Evolutionary conservation across 495 filamentous ascomycete species (phyloP).

Genomic region (Penicillium chermesinum): DNA sequence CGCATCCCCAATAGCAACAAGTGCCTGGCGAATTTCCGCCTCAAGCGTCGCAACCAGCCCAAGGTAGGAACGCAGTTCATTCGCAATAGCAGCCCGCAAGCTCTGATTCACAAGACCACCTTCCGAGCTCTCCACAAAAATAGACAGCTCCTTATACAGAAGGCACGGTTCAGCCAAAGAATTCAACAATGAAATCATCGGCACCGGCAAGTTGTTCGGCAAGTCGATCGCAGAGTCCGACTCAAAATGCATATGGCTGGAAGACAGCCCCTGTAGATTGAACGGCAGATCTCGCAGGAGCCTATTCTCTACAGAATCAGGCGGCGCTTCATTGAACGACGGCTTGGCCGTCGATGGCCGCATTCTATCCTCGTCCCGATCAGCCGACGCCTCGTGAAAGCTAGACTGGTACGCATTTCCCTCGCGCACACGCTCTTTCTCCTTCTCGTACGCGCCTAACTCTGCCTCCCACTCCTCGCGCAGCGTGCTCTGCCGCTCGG

Average conservation of each 20-base stretch:
- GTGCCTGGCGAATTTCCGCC: slow-evolving; percentile 80
- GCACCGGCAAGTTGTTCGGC: slow-evolving; percentile 72
- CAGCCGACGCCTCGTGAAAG: slow-evolving; percentile 12
- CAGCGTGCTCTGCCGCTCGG: slow-evolving; percentile 27
- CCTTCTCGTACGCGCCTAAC: slow-evolving; percentile 1
- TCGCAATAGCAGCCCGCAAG: slow-evolving; percentile 79
- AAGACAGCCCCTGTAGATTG: slow-evolving; percentile 89
- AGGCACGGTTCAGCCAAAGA: slow-evolving; percentile 89
- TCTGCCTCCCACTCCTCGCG: slow-evolving; percentile 22
- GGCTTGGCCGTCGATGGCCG: slow-evolving; percentile 12
- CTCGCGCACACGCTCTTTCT: slow-evolving; percentile 2
- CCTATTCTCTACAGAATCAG: slow-evolving; percentile 64
- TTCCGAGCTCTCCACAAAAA: slow-evolving; percentile 70
- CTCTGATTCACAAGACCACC: slow-evolving; percentile 84
- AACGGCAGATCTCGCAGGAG: slow-evolving; percentile 88
- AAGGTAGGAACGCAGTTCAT: slow-evolving; percentile 84
- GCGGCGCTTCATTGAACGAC: slow-evolving; percentile 7
- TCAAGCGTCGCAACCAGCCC: slow-evolving; percentile 91
- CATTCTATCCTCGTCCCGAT: slow-evolving; percentile 17
- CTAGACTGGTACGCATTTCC: slow-evolving; percentile 14
- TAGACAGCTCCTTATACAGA: slow-evolving; percentile 71
- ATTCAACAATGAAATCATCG: slow-evolving; percentile 82
- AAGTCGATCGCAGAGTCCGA: slow-evolving; percentile 61
- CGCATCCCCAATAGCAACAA: slow-evolving; percentile 60
- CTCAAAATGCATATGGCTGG: slow-evolving; percentile 72